Percentiles rank a stretch among this genome's conserved stretches.
Conservation (phyloP, 2,329 filamentous ascomycete genomes). For the Xylariaceae sp. region DNA sequence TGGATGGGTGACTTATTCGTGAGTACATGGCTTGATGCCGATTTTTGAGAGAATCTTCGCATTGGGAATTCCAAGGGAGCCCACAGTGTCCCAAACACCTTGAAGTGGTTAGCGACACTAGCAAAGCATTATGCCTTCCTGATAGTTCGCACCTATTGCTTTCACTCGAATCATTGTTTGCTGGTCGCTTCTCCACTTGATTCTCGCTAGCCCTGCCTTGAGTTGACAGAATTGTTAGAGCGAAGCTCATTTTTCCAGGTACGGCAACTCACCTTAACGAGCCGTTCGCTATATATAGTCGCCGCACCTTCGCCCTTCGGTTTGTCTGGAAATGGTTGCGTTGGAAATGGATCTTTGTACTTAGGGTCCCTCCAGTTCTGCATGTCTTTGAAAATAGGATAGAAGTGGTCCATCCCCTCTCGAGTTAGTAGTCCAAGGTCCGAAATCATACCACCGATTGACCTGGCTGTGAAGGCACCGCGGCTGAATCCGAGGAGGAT, state of each 20-base stretch:
- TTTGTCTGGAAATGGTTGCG: constrained; percentile 45
- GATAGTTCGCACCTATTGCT: constrained; percentile 40
- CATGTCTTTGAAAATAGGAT: constrained; percentile 54
- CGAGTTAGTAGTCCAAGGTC: constrained; percentile 50
- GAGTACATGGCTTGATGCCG: constrained; percentile 42
- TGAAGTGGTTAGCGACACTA: not conserved
- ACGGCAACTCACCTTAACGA: constrained; percentile 38
- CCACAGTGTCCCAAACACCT: constrained; percentile 51
- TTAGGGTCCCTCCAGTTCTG: constrained; percentile 46
- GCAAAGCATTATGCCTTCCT: too few relatives aligned
- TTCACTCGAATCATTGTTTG: constrained; percentile 45
- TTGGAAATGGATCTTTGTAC: constrained; percentile 46
- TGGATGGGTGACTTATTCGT: constrained; percentile 41
- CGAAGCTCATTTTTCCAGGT: too few relatives aligned
- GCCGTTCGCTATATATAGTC: constrained; percentile 39
- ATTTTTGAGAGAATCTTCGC: constrained; percentile 38
- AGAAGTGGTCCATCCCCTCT: constrained; percentile 51
- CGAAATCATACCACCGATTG: constrained; percentile 50
- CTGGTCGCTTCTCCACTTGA: constrained; percentile 33
- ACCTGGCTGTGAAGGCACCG: constrained; percentile 56
- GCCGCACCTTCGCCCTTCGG: constrained; percentile 42
- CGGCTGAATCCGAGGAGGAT: constrained; percentile 55
- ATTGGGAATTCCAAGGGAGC: constrained; percentile 37
- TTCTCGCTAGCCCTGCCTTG: too few relatives aligned
- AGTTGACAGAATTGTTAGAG: too few relatives aligned